A percentile compares a stretch with the other conserved stretches of the same genome.
phyloP scores from a whole-genome alignment of 139 green algal species.

The Nannochloris sp. region DNA sequence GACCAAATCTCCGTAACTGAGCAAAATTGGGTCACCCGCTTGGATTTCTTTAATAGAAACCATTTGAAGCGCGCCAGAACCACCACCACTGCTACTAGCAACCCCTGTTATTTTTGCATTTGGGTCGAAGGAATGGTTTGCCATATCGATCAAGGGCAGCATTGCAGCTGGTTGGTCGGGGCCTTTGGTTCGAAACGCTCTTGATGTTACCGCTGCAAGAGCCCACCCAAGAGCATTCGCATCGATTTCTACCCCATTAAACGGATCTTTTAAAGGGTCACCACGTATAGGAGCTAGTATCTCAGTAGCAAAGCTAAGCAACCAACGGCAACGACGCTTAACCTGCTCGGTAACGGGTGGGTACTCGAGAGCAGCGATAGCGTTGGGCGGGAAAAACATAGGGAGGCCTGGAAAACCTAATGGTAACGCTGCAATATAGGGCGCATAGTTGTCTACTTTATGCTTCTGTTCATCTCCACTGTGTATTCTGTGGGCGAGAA shows the following conservation, averaged over 20 bases:
- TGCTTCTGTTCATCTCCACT: slow-evolving; percentile 21
- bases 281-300: slow-evolving; percentile 42
- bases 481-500: slow-evolving; percentile 30
- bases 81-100: background rate
- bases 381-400: slow-evolving; percentile 59
- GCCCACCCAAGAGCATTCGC: slow-evolving; percentile 70
- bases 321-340: slow-evolving; percentile 59
- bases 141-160: slow-evolving; percentile 79
- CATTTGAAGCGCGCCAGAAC: background rate
- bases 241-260: slow-evolving; percentile 49
- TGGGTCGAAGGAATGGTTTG: slow-evolving; percentile 64
- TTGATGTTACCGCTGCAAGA: slow-evolving; percentile 55
- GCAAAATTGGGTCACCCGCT: slow-evolving; percentile 49
- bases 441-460: slow-evolving; percentile 26
- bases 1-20: slow-evolving; percentile 70
- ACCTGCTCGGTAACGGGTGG: slow-evolving; percentile 63
- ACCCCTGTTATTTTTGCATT: slow-evolving; percentile 32
- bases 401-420: slow-evolving; percentile 51
- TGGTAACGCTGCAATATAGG: slow-evolving; percentile 64
- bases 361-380: slow-evolving; percentile 60
- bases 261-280: slow-evolving; percentile 41
- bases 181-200: slow-evolving; percentile 63
- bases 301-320: slow-evolving; percentile 46
- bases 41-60: slow-evolving; percentile 14
- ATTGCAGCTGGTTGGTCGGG: slow-evolving; percentile 46